Evolutionary conservation across 1,284 basidiomycete species (phyloP).

Genomic region (Ustilago bromivora): DNA sequence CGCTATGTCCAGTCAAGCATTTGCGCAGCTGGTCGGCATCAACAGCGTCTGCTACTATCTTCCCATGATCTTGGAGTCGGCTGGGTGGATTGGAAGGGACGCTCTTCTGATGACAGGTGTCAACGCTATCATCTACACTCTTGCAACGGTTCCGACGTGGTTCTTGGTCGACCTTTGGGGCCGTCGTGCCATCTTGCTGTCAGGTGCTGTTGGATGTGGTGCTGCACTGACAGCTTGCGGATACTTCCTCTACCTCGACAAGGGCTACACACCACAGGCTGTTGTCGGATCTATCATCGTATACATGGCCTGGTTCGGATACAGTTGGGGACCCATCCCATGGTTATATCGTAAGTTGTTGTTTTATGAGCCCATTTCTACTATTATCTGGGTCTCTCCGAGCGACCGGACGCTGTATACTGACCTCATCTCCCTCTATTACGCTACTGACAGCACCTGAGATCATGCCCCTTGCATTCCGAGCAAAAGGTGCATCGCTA

Average conservation of each 20-base stretch:
- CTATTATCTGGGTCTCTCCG: not conserved
- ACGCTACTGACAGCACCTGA: conserved; percentile 68
- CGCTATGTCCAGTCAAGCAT: conserved; percentile 97
- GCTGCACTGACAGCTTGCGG: conserved; percentile 82
- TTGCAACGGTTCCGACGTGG: conserved; percentile 77
- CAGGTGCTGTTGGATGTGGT: conserved; percentile 84
- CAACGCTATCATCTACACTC: conserved; percentile 77
- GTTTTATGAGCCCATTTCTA: too few species aligned
- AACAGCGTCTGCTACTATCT: conserved; percentile 92
- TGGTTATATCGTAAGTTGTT: conserved; percentile 77
- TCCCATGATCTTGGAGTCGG: conserved; percentile 73
- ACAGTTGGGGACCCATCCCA: conserved; percentile 77
- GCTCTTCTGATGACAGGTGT: conserved; percentile 96
- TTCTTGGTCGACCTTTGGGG: conserved; percentile 94
- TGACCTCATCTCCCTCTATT: not conserved
- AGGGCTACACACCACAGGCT: conserved; percentile 77
- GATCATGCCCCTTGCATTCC: conserved; percentile 75
- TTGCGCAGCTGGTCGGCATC: conserved; percentile 80
- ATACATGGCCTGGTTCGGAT: conserved; percentile 92
- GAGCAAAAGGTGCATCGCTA: conserved; percentile 81
- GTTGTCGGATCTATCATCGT: conserved; percentile 90
- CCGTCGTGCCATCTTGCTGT: conserved; percentile 87
- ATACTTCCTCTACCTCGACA: conserved; percentile 92
- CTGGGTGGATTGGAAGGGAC: conserved; percentile 96
- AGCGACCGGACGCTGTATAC: not conserved